phyloP scores from a whole-genome alignment of 345 rosid species.

The Psidium guajava region DNA sequence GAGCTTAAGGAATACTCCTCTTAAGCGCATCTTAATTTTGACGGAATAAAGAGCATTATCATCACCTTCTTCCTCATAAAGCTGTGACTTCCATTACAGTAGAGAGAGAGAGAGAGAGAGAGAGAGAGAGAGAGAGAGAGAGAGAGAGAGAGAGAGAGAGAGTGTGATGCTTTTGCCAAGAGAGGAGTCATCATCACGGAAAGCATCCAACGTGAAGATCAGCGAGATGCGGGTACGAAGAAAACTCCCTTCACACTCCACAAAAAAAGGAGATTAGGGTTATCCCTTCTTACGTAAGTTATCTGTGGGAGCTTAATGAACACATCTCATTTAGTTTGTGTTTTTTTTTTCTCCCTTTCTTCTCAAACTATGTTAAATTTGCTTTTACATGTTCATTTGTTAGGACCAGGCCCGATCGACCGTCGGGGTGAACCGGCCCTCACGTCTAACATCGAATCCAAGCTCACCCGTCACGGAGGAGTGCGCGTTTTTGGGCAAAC shows the following conservation, averaged over 20 bases:
- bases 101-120: background rate
- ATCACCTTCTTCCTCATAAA: background rate
- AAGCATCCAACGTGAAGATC: background rate
- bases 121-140: too few relatives aligned
- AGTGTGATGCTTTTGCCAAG: background rate
- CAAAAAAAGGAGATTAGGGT: background rate
- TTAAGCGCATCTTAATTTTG: background rate
- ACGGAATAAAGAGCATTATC: background rate
- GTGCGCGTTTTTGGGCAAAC: background rate
- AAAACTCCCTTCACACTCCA: background rate
- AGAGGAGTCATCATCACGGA: background rate
- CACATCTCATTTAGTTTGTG: background rate
- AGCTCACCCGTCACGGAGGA: background rate
- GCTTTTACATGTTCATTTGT: background rate
- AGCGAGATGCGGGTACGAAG: background rate
- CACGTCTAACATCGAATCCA: background rate
- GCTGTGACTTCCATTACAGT: background rate
- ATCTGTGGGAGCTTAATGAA: background rate
- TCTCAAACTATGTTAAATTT: background rate
- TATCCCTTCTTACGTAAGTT: background rate
- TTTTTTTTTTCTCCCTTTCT: background rate
- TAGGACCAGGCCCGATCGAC: background rate
- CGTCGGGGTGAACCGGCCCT: background rate
- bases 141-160: background rate
- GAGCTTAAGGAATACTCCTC: background rate